phyloP scores from a whole-genome alignment of 495 filamentous ascomycete species.

The Penicillium canariense region DNA sequence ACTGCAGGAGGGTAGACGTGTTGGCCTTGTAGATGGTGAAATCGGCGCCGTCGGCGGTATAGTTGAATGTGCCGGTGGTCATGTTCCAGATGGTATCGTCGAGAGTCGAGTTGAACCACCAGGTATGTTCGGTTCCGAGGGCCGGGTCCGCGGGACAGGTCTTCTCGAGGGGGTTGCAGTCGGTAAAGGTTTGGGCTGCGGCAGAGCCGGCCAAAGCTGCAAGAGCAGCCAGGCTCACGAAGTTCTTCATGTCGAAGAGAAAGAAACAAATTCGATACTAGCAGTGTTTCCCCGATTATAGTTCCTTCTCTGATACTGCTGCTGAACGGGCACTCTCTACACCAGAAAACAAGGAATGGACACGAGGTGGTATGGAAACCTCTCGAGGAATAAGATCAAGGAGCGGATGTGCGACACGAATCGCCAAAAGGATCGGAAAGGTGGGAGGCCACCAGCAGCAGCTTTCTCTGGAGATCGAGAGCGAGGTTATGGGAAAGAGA shows the following conservation, averaged over 20 bases:
- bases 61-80: slow-evolving; percentile 56
- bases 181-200: slow-evolving; percentile 48
- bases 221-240: slow-evolving; percentile 25
- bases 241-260: slow-evolving; percentile 28
- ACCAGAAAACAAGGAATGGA: slow-evolving; percentile 16
- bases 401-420: slow-evolving; percentile 36
- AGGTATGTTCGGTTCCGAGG: slow-evolving; percentile 59
- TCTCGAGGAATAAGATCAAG: slow-evolving; percentile 21
- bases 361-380: slow-evolving; percentile 6
- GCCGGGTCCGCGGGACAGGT: slow-evolving; percentile 67
- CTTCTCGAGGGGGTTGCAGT: slow-evolving; percentile 63
- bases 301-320: slow-evolving; percentile 4
- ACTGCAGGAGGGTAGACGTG: slow-evolving; percentile 66
- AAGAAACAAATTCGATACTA: neutral
- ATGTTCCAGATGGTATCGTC: slow-evolving; percentile 59
- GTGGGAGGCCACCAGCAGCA: slow-evolving; percentile 17
- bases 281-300: neutral
- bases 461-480: neutral
- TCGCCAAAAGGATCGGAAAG: slow-evolving; percentile 29
- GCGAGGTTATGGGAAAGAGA: slow-evolving; percentile 2
- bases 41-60: slow-evolving; percentile 56
- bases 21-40: slow-evolving; percentile 61
- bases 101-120: slow-evolving; percentile 58
- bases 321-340: neutral
- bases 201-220: slow-evolving; percentile 28